phyloP scores from a whole-genome alignment of 768 basidiomycete genomes.

The Boletellus emodensis region DNA sequence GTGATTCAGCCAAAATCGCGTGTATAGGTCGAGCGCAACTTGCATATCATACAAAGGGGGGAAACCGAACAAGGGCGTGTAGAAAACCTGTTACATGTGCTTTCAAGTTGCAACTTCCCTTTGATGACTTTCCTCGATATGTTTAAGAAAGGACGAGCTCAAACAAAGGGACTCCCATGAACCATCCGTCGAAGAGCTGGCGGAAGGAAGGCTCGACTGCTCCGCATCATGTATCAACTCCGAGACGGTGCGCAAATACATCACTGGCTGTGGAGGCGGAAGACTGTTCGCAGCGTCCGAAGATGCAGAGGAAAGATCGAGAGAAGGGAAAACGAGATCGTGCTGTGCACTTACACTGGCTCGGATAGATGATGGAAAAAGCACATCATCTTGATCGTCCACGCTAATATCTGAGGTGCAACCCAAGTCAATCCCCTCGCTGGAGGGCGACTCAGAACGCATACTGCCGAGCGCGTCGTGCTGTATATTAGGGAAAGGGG shows the following conservation, averaged over 20 bases:
- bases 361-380: constrained; percentile 12
- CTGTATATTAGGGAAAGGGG: constrained; percentile 1
- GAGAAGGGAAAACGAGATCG: constrained; percentile 72
- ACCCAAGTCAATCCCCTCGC: constrained; percentile 7
- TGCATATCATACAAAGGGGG: neutral
- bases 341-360: constrained; percentile 50
- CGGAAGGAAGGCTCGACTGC: neutral
- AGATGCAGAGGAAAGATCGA: constrained; percentile 63
- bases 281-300: constrained; percentile 1
- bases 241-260: constrained; percentile 22
- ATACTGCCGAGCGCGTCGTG: neutral
- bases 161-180: constrained; percentile 21
- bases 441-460: neutral
- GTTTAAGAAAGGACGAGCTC: constrained; percentile 19
- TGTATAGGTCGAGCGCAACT: neutral
- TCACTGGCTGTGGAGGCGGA: constrained; percentile 13
- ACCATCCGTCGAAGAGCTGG: neutral
- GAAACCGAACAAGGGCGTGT: neutral
- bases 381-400: constrained; percentile 2
- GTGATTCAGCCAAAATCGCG: neutral
- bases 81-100: neutral
- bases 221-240: constrained; percentile 17
- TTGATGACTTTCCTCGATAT: neutral
- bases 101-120: neutral
- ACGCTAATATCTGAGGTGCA: constrained; percentile 5